Conservation (phyloP, 1,139 yeast genomes). For the Candida albicans region DNA sequence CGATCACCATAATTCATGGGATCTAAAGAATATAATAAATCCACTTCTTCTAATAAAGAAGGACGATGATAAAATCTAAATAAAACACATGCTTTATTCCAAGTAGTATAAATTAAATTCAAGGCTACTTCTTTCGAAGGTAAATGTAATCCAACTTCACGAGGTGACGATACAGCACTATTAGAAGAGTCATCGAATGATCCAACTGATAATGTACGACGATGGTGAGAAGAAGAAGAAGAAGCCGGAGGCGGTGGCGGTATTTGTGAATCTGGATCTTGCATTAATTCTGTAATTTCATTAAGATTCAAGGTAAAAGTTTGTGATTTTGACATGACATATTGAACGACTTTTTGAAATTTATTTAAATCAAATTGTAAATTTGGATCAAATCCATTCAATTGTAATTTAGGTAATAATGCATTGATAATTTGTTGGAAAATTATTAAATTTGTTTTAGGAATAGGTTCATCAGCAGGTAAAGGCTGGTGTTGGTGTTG, state of each 20-base stretch:
- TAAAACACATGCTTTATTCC: conserved; percentile 84
- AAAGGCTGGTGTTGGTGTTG: background rate
- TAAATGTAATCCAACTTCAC: conserved; percentile 63
- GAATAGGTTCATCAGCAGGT: conserved; percentile 7
- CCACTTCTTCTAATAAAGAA: conserved; percentile 60
- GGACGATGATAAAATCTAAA: conserved; percentile 87
- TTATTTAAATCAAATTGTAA: conserved; percentile 35
- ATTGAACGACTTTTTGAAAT: conserved; percentile 26
- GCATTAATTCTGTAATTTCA: conserved; percentile 28
- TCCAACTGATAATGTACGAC: conserved; percentile 19
- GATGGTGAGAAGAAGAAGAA: background rate
- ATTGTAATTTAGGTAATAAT: conserved; percentile 50
- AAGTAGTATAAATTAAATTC: conserved; percentile 69
- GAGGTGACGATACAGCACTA: conserved; percentile 15
- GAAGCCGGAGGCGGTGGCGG: conserved; percentile 8
- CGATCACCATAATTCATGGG: conserved; percentile 69
- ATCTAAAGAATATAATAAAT: conserved; percentile 55
- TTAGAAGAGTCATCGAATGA: conserved; percentile 21
- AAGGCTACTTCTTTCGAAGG: conserved; percentile 78
- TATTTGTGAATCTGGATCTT: conserved; percentile 18
- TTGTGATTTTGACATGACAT: conserved; percentile 23
- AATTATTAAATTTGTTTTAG: conserved; percentile 20
- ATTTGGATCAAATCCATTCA: conserved; percentile 36
- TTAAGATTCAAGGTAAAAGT: conserved; percentile 17
- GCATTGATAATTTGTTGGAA: conserved; percentile 38